phyloP scores from a whole-genome alignment of 106 monocot species.

The Allium sativum region DNA sequence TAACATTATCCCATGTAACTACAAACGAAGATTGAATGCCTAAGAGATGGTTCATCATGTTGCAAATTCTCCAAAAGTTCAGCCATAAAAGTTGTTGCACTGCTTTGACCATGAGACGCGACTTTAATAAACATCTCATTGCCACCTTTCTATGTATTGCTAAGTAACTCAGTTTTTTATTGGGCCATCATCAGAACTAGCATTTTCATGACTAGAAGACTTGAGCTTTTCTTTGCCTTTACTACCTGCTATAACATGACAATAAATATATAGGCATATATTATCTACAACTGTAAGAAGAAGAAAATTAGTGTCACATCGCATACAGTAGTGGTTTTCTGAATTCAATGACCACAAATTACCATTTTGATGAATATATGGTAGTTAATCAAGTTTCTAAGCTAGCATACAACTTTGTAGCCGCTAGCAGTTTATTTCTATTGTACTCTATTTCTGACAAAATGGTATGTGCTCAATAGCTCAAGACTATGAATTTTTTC shows the following conservation, averaged over 20 bases:
- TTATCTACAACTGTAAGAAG: no score
- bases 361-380: neutral
- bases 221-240: conserved; percentile 31
- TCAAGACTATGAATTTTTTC: no score
- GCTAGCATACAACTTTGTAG: neutral
- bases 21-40: conserved; percentile 25
- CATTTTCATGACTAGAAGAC: conserved; percentile 18
- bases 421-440: neutral
- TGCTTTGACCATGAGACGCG: conserved; percentile 8
- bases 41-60: conserved; percentile 6
- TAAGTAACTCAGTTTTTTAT: conserved; percentile 29
- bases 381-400: neutral
- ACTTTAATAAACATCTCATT: conserved; percentile 7
- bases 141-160: conserved; percentile 19
- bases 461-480: neutral
- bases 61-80: conserved; percentile 50
- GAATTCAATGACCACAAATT: neutral
- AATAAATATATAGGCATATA: no score
- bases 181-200: conserved; percentile 10
- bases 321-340: no score
- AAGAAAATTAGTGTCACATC: no score
- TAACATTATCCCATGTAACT: neutral
- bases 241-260: no score
- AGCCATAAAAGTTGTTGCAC: conserved; percentile 27
- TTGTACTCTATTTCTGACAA: neutral